Evolutionary conservation across 1,284 basidiomycete genomes (phyloP).

Genomic region (Apiotrichum sp.): DNA sequence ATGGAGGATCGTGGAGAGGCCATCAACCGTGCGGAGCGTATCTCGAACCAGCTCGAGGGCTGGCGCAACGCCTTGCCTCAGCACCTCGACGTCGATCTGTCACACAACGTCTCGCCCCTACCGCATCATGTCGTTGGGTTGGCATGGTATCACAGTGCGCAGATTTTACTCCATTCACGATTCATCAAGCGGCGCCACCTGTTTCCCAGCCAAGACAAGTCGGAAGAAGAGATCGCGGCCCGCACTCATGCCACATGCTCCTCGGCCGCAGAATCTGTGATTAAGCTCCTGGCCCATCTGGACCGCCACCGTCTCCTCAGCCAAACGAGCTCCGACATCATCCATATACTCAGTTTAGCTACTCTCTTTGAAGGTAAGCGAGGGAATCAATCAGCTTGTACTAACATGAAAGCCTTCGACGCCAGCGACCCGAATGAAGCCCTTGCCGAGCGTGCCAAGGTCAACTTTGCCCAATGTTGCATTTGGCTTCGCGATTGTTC

Average conservation of each 20-base stretch:
- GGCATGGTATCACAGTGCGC: slow-evolving; percentile 36
- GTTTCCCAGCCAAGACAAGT: not conserved
- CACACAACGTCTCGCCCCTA: slow-evolving; percentile 22
- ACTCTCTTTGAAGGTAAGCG: slow-evolving; percentile 28
- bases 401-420: slow-evolving; percentile 19
- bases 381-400: too few species aligned
- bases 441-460: slow-evolving; percentile 26
- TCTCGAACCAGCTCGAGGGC: slow-evolving; percentile 21
- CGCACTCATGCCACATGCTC: slow-evolving; percentile 30
- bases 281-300: slow-evolving; percentile 30
- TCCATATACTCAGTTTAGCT: slow-evolving; percentile 38
- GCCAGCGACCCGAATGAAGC: slow-evolving; percentile 17
- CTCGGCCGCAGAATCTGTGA: slow-evolving; percentile 30
- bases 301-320: slow-evolving; percentile 31
- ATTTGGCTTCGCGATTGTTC: slow-evolving; percentile 38
- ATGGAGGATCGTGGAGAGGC: not conserved
- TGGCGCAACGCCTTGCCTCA: slow-evolving; percentile 28
- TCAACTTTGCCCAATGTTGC: slow-evolving; percentile 41
- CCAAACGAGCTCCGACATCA: slow-evolving; percentile 33
- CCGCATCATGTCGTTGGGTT: slow-evolving; percentile 36
- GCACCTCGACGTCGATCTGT: slow-evolving; percentile 21
- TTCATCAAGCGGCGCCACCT: slow-evolving; percentile 23
- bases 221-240: slow-evolving; percentile 6
- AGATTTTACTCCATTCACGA: slow-evolving; percentile 37
- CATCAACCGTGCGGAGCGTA: slow-evolving; percentile 11